Percentiles rank a stretch among this genome's conserved stretches.
Evolutionary conservation across 257 asterid genomes (phyloP).

Genomic region (Fraxinus anomala): DNA sequence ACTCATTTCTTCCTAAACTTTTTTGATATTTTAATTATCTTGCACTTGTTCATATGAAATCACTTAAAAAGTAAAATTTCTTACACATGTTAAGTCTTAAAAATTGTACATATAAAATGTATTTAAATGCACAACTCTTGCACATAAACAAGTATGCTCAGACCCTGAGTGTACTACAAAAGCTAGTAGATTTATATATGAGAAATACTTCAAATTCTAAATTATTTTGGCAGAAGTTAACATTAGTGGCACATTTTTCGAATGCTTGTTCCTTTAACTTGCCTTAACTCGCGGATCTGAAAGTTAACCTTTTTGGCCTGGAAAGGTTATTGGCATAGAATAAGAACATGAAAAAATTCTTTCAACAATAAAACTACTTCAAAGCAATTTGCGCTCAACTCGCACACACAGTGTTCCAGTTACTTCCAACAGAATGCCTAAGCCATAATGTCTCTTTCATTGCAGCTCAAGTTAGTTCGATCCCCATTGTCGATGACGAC

Average conservation of each 20-base stretch:
- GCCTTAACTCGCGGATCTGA: background rate
- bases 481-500: slow-evolving; percentile 89
- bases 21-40: too few species aligned
- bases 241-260: too few species aligned
- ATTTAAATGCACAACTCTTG: background rate
- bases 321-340: too few species aligned
- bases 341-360: too few species aligned
- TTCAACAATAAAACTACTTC: too few species aligned
- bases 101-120: background rate
- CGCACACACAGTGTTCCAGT: background rate
- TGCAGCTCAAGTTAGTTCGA: slow-evolving; percentile 90
- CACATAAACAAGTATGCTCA: background rate
- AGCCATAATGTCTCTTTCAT: slow-evolving; percentile 13
- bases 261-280: background rate
- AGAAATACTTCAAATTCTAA: background rate
- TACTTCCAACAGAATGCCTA: background rate
- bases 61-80: too few species aligned
- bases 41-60: background rate
- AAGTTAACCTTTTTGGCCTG: too few species aligned
- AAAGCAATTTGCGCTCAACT: background rate
- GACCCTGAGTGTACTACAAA: background rate
- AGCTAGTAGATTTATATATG: background rate
- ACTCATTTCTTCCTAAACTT: too few species aligned
- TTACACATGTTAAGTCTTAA: too few species aligned
- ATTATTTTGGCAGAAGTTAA: background rate